A percentile compares a stretch with the other conserved stretches of the same genome.
phyloP scores from a whole-genome alignment of 495 filamentous ascomycete genomes.

The Podospora anserina region DNA sequence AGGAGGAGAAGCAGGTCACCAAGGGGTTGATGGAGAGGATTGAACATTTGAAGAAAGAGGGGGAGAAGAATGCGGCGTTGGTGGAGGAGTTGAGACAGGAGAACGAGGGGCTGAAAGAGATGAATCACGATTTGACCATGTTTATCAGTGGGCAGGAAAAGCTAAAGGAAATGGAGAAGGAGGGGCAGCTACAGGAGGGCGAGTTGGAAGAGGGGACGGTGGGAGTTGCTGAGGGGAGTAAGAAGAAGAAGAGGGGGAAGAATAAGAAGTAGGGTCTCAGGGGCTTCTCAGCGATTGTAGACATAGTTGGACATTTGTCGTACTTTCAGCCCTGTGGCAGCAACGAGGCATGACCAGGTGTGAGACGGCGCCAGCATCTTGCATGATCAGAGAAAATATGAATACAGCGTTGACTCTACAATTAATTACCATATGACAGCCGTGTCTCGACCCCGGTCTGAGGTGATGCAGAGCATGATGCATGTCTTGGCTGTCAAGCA shows the following conservation, averaged over 20 bases:
- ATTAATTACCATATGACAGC: neutral
- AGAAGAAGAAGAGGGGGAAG: slow-evolving; percentile 53
- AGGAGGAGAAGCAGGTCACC: slow-evolving; percentile 85
- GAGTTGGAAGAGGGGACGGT: slow-evolving; percentile 51
- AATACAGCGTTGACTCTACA: neutral
- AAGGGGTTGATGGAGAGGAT: slow-evolving; percentile 75
- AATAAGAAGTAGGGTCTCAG: slow-evolving; percentile 14
- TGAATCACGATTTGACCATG: slow-evolving; percentile 86
- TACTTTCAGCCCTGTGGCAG: neutral
- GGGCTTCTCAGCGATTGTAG: neutral
- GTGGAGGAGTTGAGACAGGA: slow-evolving; percentile 53
- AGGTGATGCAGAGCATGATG: neutral
- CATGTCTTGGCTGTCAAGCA: neutral
- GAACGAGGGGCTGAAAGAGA: slow-evolving; percentile 67
- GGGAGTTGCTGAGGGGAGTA: slow-evolving; percentile 36
- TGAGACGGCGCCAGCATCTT: neutral
- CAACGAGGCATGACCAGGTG: neutral
- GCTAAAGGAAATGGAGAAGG: slow-evolving; percentile 63
- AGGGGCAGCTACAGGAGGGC: slow-evolving; percentile 57
- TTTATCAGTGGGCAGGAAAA: slow-evolving; percentile 83
- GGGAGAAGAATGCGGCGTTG: slow-evolving; percentile 52
- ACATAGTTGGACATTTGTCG: too few species aligned
- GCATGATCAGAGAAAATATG: neutral
- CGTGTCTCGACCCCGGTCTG: neutral
- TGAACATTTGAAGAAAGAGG: slow-evolving; percentile 59